Evolutionary conservation across 2,329 filamentous ascomycete genomes (phyloP).

Genomic region (Fusarium lyarnte): DNA sequence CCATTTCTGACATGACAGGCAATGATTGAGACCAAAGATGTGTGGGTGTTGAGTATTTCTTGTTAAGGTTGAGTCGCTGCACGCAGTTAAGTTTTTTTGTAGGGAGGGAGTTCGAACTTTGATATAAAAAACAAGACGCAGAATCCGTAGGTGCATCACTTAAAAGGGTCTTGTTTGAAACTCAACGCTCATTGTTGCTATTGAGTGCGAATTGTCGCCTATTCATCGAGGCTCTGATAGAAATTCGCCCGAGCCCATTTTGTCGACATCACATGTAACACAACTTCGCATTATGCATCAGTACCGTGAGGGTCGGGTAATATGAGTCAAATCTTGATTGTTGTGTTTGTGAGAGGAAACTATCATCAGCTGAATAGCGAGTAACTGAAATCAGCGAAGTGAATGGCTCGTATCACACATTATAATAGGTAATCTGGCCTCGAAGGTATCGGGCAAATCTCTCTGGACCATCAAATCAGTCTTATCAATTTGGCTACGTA

Average conservation of each 20-base stretch:
- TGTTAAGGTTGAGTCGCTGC: background rate
- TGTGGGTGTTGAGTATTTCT: background rate
- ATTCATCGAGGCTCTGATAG: slow-evolving; percentile 3
- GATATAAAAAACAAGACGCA: background rate
- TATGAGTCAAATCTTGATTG: slow-evolving; percentile 1
- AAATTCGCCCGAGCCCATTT: slow-evolving; percentile 1
- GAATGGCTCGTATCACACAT: background rate
- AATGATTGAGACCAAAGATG: background rate
- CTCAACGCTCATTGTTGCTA: slow-evolving; percentile 2
- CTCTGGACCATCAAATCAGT: background rate
- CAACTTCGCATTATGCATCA: slow-evolving; percentile 11
- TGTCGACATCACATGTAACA: slow-evolving; percentile 19
- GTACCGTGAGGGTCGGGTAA: background rate
- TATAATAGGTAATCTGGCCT: background rate
- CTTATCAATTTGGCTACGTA: slow-evolving; percentile 12
- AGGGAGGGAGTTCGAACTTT: background rate
- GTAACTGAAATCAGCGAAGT: background rate
- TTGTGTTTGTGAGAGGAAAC: slow-evolving; percentile 1
- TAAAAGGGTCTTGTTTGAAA: background rate
- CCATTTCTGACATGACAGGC: background rate
- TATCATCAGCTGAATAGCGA: background rate
- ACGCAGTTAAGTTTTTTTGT: background rate
- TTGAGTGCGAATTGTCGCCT: background rate
- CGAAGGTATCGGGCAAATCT: background rate
- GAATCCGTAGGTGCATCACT: background rate